Base-by-base conservation (phyloP, 805 yeast genomes). In the Yamadazyma philogaea region DNA sequence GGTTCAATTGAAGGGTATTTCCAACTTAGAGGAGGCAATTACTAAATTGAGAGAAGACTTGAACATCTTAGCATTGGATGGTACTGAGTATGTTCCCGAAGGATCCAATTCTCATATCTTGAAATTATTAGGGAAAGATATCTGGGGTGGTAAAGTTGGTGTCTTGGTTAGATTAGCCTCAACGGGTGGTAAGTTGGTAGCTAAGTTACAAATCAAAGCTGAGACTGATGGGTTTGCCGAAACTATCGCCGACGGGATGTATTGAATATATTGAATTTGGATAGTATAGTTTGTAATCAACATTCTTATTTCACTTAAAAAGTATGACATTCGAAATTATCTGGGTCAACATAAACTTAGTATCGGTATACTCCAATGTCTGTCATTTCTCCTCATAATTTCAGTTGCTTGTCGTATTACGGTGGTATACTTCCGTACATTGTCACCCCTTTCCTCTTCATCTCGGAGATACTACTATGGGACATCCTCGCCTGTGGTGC, bases 51-150 rank as follows among this genome's bases (percentile, higher is more conserved):
- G 75, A 41, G 57, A 60, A 30, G 64, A 66, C 22, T 75, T 88
- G 49, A 67, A 64, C 53, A 55, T 65, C 55, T 55, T 68, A 70
- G 81, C 96, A 26, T 69, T 87, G 55, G 95, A 86, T 49, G 83
- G 84, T 32, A 71, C 84, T 3, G 93, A 85, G 49, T 61, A 64
- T 42, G 87, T 86, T 17, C 75, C 79, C 30, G 63, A 67, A 42
- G 84, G 78, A 49, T 62, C 80, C 18, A 69, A 74, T 55, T 74
- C 78, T 35, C 97, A 90, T 60, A 71, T 78, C 10, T 73, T 93
- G 67, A 89, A 88, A 68, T 68, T 89, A 55, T 86, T 75, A 56
- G 98, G 96, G 58, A 85, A 84, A 68, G 80, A 87, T 53, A 66
- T 79, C 24, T 76, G 77, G 63, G 72, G 77, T 27, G 77, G 81